Evolutionary conservation across 306 rosid genomes (phyloP).

Genomic region (Medicago ruthenica): DNA sequence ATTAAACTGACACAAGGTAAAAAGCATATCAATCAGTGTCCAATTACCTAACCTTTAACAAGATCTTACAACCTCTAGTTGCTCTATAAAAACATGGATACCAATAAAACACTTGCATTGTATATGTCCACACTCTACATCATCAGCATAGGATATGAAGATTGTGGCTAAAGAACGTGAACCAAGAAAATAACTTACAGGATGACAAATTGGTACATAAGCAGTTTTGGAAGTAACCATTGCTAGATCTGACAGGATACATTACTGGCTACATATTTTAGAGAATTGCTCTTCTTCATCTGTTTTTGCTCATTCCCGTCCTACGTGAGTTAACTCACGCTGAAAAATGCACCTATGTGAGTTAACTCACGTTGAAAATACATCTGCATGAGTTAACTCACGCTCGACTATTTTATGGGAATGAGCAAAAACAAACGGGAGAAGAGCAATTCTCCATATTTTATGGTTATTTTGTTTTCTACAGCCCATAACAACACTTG

Average conservation of each 20-base stretch:
- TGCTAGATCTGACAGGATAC: neutral
- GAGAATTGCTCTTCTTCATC: too few relatives aligned
- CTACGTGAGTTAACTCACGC: too few relatives aligned
- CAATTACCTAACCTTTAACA: neutral
- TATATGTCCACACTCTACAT: slow-evolving; percentile 2
- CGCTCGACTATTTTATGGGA: too few relatives aligned
- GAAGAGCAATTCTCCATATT: too few relatives aligned
- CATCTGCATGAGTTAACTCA: too few relatives aligned
- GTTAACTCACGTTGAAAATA: too few relatives aligned
- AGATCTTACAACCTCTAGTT: neutral
- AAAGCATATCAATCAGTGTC: neutral
- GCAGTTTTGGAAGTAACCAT: neutral
- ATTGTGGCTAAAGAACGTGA: slow-evolving; percentile 9
- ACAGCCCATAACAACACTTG: neutral
- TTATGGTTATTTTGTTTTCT: neutral
- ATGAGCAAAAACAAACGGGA: too few relatives aligned
- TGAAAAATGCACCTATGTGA: too few relatives aligned
- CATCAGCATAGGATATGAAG: slow-evolving; percentile 13
- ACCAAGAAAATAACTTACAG: neutral
- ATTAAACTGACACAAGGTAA: neutral
- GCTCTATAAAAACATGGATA: neutral
- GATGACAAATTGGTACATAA: neutral
- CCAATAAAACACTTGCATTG: slow-evolving; percentile 13
- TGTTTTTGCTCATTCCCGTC: too few relatives aligned
- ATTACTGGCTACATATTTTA: neutral